phyloP scores from a whole-genome alignment of 225 moss, liverwort and hornwort genomes.

The Sphagnum contortum region DNA sequence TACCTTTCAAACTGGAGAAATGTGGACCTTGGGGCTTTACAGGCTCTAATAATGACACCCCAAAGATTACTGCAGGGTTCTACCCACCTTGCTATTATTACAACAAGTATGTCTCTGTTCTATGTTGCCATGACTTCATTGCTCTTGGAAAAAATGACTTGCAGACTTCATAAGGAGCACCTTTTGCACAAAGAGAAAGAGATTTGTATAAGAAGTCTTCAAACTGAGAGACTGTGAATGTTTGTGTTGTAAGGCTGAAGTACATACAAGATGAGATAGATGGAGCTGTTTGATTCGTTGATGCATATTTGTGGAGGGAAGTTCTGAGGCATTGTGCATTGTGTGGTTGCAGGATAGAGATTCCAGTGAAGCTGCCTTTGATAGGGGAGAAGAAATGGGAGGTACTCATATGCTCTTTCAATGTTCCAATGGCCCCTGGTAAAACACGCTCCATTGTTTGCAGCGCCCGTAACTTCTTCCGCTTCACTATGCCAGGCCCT shows the following conservation, averaged over 20 bases:
- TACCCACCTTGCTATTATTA: constrained; percentile 82
- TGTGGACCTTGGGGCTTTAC: constrained; percentile 87
- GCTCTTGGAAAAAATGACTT: background rate
- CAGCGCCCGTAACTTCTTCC: constrained; percentile 91
- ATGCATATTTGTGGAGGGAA: background rate
- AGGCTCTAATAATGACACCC: constrained; percentile 68
- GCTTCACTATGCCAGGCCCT: constrained; percentile 63
- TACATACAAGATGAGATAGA: background rate
- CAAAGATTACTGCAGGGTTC: constrained; percentile 81
- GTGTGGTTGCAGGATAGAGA: constrained; percentile 45
- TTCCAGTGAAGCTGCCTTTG: constrained; percentile 75
- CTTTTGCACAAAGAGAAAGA: no score
- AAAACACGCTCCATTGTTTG: constrained; percentile 93
- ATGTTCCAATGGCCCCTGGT: constrained; percentile 93
- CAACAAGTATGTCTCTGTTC: constrained; percentile 46
- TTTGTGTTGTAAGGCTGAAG: background rate
- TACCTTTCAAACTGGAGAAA: constrained; percentile 80
- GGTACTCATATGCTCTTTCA: constrained; percentile 90
- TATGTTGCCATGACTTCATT: background rate
- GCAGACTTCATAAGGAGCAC: background rate
- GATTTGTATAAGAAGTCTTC: no score
- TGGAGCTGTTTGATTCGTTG: background rate
- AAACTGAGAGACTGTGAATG: no score
- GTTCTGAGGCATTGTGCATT: constrained; percentile 3
- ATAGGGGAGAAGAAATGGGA: constrained; percentile 71